Base-by-base conservation (phyloP, 1,139 yeast genomes). In the Geotrichum bryndzae region DNA sequence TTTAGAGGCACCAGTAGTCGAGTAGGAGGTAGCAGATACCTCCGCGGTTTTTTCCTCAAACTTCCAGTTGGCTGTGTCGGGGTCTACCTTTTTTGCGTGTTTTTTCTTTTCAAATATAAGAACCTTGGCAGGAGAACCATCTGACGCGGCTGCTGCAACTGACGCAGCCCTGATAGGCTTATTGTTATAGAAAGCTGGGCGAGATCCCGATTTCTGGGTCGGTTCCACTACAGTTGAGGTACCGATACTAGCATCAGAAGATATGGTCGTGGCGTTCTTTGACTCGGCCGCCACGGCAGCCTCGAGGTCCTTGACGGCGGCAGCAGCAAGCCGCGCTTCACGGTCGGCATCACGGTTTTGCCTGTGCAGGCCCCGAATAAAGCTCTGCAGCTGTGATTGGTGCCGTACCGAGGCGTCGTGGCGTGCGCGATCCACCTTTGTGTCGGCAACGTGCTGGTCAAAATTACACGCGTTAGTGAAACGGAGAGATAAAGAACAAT, bases 331-430 rank as follows among this genome's bases (percentile, higher is more conserved):
- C 51, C 64, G 63, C 29, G 68, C 69, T 25, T 69, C 69, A 27
- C 67, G 66, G 23, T 68, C 66, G n/a, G 66, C 65, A 22, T 68
- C 67, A 22, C 63, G 61, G 60, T 77, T 77, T 60, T 69, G 68
- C 15, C 69, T 64, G 54, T 77, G 79, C 11, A 79, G 69, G 15
- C 70, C 71, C 11, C 66, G 63, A 3, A 80, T 66, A 38, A 72
- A 70, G 51, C 71, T 66, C 53, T 68, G 69, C 3, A 74, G 65
- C 2, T 71, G 69, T 1, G 63, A 53, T 64, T 73, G 75, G 65
- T 80, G 83, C 53, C 73, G 74, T 7, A 69, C 63, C 0, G 80
- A 74, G 7, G 69, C 67, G 60, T 79, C 82, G 67, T 80, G 83
- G 56, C 72, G 74, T 18, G 72, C 63, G 53, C 74, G 71, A 4